phyloP scores from a whole-genome alignment of 1,284 basidiomycete species.

The Ceratobasidium sp. region DNA sequence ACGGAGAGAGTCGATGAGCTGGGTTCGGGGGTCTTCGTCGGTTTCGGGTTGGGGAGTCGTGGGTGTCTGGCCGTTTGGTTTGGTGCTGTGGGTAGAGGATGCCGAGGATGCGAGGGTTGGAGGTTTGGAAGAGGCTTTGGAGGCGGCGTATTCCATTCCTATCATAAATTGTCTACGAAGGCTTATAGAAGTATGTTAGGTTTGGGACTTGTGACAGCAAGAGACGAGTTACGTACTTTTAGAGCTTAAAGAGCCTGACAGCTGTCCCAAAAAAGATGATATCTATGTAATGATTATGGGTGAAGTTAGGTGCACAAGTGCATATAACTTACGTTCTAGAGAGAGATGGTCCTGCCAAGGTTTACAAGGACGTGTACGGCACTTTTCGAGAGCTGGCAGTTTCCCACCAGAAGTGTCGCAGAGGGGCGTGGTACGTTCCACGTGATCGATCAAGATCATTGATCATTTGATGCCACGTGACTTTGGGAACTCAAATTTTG shows the following conservation, averaged over 20 bases:
- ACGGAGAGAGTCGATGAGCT: slow-evolving; percentile 84
- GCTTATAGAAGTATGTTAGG: not conserved
- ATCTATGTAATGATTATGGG: not conserved
- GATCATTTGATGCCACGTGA: slow-evolving; percentile 13
- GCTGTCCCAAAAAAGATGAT: not conserved
- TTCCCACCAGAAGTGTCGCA: slow-evolving; percentile 16
- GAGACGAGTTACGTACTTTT: slow-evolving; percentile 28
- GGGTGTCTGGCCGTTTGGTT: slow-evolving; percentile 31
- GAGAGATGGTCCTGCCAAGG: slow-evolving; percentile 41
- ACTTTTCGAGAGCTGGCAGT: slow-evolving; percentile 19
- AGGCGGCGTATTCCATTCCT: slow-evolving; percentile 35
- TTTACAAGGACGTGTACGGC: not conserved
- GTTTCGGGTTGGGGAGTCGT: not conserved
- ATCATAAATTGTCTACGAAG: not conserved
- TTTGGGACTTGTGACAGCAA: not conserved
- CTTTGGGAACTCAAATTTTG: slow-evolving; percentile 24
- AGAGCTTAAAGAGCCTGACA: slow-evolving; percentile 6
- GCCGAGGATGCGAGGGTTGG: slow-evolving; percentile 27
- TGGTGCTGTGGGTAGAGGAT: slow-evolving; percentile 32
- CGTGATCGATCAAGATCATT: slow-evolving; percentile 16
- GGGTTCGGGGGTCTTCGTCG: slow-evolving; percentile 72
- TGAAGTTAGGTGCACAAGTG: not conserved
- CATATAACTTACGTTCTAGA: slow-evolving; percentile 19
- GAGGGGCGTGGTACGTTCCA: slow-evolving; percentile 15
- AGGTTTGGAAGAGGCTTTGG: slow-evolving; percentile 34